phyloP scores from a whole-genome alignment of 352 stramenopile genomes.

The Phytophthora litchii region DNA sequence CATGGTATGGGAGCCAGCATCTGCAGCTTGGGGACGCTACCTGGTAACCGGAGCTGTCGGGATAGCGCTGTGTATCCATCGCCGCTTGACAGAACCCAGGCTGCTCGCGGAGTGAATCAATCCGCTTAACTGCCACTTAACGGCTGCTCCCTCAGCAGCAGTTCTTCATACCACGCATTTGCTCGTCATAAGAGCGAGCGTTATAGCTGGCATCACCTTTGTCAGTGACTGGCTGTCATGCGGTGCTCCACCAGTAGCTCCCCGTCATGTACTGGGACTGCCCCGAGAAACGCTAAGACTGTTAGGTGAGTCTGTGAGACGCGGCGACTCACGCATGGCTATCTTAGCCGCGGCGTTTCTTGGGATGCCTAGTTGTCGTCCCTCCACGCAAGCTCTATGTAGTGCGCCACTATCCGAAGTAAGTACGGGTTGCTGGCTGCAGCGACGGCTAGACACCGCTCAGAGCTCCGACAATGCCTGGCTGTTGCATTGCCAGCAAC shows the following conservation, averaged over 20 bases:
- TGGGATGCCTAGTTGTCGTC: neutral
- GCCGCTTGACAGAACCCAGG: too few species aligned
- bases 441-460: too few species aligned
- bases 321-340: neutral
- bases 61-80: neutral
- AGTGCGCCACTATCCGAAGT: too few species aligned
- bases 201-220: neutral
- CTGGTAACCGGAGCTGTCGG: neutral
- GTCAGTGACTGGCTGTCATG: neutral
- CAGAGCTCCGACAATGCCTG: too few species aligned
- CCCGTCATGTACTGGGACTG: neutral
- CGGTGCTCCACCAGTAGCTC: neutral
- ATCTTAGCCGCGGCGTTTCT: slow-evolving; percentile 2
- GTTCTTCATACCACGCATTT: neutral
- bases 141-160: neutral
- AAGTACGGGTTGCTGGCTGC: too few species aligned
- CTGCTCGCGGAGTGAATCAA: too few species aligned
- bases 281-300: neutral
- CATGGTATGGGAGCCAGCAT: neutral
- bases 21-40: neutral
- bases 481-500: too few species aligned
- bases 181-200: neutral
- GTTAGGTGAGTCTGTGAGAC: neutral
- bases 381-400: too few species aligned
- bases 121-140: neutral